Conservation (phyloP, 257 asterid species). For the Echites panduratus region DNA sequence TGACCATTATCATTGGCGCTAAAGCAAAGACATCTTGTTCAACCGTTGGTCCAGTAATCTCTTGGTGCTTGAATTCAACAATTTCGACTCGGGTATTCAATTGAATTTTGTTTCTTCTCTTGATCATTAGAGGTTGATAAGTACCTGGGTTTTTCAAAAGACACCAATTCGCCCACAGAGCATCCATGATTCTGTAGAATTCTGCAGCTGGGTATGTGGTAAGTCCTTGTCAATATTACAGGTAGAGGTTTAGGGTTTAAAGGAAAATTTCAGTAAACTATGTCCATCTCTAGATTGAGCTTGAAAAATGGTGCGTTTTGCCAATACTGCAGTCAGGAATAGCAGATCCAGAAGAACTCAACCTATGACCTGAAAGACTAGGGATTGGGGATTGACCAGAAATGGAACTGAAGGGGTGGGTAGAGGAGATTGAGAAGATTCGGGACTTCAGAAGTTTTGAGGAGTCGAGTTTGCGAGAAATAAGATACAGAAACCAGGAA, state of each 20-base stretch:
- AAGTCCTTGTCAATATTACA: not conserved
- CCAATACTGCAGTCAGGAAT: no score
- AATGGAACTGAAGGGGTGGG: not conserved
- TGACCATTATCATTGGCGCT: constrained; percentile 83
- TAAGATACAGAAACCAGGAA: no score
- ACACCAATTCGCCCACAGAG: not conserved
- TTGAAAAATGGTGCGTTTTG: no score
- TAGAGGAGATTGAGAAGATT: not conserved
- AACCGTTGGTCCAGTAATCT: constrained; percentile 93
- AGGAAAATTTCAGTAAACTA: not conserved
- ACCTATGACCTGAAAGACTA: not conserved
- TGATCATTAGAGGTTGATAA: no score
- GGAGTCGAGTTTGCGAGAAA: constrained; percentile 13
- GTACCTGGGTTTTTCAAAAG: constrained; percentile 12
- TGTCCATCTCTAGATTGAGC: not conserved
- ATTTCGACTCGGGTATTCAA: constrained; percentile 33
- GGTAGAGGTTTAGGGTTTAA: constrained; percentile 9
- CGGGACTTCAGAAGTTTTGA: constrained; percentile 14
- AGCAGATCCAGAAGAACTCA: no score
- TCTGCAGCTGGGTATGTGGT: no score
- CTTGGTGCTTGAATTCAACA: constrained; percentile 78
- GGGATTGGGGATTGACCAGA: not conserved
- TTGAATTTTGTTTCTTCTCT: constrained; percentile 27
- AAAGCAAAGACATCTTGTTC: constrained; percentile 73
- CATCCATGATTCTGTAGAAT: not conserved